A percentile compares a stretch with the other conserved stretches of the same genome.
Evolutionary conservation across 108 stramenopile genomes (phyloP).

Genomic region (Mediolabrus comicus): DNA sequence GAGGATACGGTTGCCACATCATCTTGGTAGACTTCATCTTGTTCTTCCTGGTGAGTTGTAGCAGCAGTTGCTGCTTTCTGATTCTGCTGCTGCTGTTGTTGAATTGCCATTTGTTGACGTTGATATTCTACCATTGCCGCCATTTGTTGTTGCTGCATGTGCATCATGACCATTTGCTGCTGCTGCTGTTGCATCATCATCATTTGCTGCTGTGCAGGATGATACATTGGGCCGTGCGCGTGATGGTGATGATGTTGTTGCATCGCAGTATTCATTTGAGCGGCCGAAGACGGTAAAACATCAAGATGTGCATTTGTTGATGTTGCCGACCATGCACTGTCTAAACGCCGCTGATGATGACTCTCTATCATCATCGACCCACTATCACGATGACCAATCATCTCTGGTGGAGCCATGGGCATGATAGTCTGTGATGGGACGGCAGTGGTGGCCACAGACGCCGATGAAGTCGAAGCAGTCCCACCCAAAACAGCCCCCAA

Average conservation of each 20-base stretch:
- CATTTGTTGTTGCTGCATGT: conserved; percentile 61
- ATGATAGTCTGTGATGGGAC: conserved; percentile 30
- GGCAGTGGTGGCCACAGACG: neutral
- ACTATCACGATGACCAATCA: conserved; percentile 19
- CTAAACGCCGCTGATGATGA: conserved; percentile 11
- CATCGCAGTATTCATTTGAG: too few species aligned
- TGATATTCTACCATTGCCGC: conserved; percentile 47
- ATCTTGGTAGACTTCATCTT: conserved; percentile 25
- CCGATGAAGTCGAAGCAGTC: conserved; percentile 43
- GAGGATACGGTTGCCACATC: conserved; percentile 23
- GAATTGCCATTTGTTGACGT: conserved; percentile 8
- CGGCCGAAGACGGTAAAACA: conserved; percentile 9
- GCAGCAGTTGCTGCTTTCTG: conserved; percentile 12
- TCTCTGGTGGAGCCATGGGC: conserved; percentile 48
- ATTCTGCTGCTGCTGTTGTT: conserved; percentile 3
- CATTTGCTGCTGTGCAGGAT: conserved; percentile 45
- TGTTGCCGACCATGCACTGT: conserved; percentile 11
- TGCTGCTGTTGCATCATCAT: conserved; percentile 54
- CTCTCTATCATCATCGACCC: neutral
- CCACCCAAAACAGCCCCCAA: conserved; percentile 44
- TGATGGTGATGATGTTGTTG: conserved; percentile 17
- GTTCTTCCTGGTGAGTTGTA: conserved; percentile 13
- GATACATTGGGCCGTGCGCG: neutral
- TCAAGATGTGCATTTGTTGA: neutral
- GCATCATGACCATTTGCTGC: conserved; percentile 50